Conservation (phyloP, 345 rosid genomes). For the Raphanus raphanistrum region DNA sequence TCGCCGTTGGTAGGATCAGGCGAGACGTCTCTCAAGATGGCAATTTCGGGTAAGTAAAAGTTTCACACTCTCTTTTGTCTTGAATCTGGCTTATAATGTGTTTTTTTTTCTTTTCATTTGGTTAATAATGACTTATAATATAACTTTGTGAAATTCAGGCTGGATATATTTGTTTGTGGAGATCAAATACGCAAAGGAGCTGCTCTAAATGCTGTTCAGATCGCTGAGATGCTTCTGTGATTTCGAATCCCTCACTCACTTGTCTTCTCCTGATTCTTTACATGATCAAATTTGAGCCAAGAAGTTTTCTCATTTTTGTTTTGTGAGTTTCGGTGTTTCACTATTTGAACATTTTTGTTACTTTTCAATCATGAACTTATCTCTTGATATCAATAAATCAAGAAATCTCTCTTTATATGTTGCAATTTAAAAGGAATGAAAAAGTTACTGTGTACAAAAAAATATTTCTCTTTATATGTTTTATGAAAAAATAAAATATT, state of each 20-base stretch:
- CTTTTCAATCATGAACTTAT: background rate
- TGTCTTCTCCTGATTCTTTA: conserved; percentile 10
- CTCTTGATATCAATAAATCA: conserved; percentile 6
- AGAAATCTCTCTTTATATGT: conserved; percentile 19
- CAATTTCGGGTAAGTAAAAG: conserved; percentile 68
- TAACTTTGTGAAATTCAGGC: conserved; percentile 41
- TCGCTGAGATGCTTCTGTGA: conserved; percentile 84
- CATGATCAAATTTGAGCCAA: conserved; percentile 19
- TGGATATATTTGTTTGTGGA: conserved; percentile 95
- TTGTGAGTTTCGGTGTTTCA: background rate
- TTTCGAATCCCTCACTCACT: background rate
- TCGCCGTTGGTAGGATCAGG: conserved; percentile 92
- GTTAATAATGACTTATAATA: background rate
- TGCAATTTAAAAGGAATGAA: background rate
- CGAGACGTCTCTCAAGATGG: conserved; percentile 82
- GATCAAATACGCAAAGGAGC: conserved; percentile 99
- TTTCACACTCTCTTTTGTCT: conserved; percentile 8
- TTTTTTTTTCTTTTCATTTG: background rate
- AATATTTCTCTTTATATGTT: no score
- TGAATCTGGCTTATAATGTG: background rate
- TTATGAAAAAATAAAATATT: background rate
- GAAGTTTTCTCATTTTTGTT: conserved; percentile 28
- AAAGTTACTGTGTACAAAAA: no score
- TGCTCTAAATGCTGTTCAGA: conserved; percentile 92
- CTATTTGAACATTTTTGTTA: conserved; percentile 26